Percentiles rank a stretch among this genome's conserved stretches.
Conservation (phyloP, 1,139 yeast genomes). For the Suhomyces bribrorum region DNA sequence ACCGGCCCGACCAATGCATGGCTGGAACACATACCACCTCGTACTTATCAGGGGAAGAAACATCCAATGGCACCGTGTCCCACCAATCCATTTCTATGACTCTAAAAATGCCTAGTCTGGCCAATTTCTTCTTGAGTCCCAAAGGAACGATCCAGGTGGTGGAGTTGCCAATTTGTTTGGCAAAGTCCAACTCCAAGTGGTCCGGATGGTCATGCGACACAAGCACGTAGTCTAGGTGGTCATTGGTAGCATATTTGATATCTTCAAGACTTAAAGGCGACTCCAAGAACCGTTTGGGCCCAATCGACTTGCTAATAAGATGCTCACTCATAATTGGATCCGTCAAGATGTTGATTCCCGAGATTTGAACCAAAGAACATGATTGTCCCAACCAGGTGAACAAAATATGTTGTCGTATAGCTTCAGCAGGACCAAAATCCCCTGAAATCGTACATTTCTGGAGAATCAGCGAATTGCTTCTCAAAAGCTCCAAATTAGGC, state of each 20-base stretch:
- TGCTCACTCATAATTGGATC: slow-evolving; percentile 82
- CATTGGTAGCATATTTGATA: slow-evolving; percentile 52
- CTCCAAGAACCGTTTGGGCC: slow-evolving; percentile 79
- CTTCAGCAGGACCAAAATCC: slow-evolving; percentile 26
- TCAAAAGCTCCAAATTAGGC: slow-evolving; percentile 57
- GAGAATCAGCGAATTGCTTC: slow-evolving; percentile 31
- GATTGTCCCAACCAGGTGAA: slow-evolving; percentile 95
- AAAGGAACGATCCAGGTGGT: slow-evolving; percentile 84
- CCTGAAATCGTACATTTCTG: slow-evolving; percentile 28
- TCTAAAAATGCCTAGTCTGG: slow-evolving; percentile 53
- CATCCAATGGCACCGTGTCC: slow-evolving; percentile 59
- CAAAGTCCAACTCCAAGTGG: slow-evolving; percentile 71
- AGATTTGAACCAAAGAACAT: slow-evolving; percentile 71
- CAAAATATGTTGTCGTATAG: slow-evolving; percentile 50
- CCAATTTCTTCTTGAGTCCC: slow-evolving; percentile 67
- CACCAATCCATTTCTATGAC: slow-evolving; percentile 89
- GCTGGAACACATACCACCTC: slow-evolving; percentile 90
- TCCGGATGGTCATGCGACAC: slow-evolving; percentile 97
- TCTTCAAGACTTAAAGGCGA: slow-evolving; percentile 67
- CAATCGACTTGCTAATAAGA: slow-evolving; percentile 61
- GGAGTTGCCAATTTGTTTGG: slow-evolving; percentile 57
- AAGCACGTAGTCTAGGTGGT: slow-evolving; percentile 63
- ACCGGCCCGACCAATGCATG: slow-evolving; percentile 97
- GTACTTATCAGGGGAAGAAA: slow-evolving; percentile 51
- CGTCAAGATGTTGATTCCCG: slow-evolving; percentile 73